Conservation (phyloP, 108 stramenopile genomes). For the Epipyxis sp. region DNA sequence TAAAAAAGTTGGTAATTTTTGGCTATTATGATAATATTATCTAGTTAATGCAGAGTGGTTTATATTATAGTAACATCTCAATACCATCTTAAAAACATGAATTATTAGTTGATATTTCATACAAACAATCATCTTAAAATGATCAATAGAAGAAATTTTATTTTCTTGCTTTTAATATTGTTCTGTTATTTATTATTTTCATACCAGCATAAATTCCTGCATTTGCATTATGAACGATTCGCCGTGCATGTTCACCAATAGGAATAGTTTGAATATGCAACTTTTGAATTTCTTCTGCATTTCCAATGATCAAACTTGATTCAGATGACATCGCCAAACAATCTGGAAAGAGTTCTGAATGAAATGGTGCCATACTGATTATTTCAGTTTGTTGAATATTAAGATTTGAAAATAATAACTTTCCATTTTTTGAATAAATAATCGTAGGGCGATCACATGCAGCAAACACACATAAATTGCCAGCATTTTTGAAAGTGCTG, state of each 20-base stretch:
- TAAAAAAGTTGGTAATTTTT: no score
- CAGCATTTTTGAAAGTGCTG: slow-evolving; percentile 61
- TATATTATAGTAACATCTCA: no score
- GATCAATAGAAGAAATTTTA: no score
- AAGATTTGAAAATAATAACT: slow-evolving; percentile 85
- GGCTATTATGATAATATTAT: no score
- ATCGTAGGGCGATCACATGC: slow-evolving; percentile 93
- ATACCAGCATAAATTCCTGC: slow-evolving; percentile 59
- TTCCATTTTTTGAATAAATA: slow-evolving; percentile 80
- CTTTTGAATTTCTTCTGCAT: slow-evolving; percentile 95
- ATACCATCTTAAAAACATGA: no score
- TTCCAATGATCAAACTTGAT: slow-evolving; percentile 75
- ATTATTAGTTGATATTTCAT: no score
- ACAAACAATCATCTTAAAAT: no score
- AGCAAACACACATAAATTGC: slow-evolving; percentile 73
- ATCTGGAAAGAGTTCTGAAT: slow-evolving; percentile 64
- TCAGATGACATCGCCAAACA: slow-evolving; percentile 88
- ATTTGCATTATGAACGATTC: slow-evolving; percentile 74
- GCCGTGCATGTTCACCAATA: slow-evolving; percentile 82
- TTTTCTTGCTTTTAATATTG: no score
- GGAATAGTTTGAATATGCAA: slow-evolving; percentile 88
- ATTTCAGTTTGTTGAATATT: slow-evolving; percentile 63
- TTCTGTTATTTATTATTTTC: no score
- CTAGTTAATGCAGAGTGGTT: no score
- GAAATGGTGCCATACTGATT: slow-evolving; percentile 53